Evolutionary conservation across 1,284 basidiomycete species (phyloP).

Genomic region (Puccinia novopanici): DNA sequence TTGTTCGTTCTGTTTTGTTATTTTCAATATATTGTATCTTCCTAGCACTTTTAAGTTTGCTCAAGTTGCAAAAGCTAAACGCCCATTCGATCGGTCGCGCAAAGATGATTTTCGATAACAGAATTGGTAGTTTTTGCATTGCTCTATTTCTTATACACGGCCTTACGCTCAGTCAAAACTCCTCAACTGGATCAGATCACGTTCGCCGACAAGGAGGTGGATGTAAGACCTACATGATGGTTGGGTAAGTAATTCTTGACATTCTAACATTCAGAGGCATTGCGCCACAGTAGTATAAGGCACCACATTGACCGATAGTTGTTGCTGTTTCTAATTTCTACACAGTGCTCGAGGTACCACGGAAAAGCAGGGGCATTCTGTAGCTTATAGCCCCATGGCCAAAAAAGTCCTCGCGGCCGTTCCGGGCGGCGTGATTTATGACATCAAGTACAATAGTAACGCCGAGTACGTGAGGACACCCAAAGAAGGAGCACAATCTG

Average conservation of each 20-base stretch:
- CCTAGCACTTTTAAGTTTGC: too few relatives aligned
- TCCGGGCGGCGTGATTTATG: slow-evolving; percentile 14
- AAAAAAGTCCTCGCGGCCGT: slow-evolving; percentile 3
- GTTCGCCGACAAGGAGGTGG: neutral
- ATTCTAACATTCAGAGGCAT: neutral
- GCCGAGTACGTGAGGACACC: slow-evolving; percentile 30
- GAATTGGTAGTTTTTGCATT: neutral
- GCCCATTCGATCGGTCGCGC: too few relatives aligned
- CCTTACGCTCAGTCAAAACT: neutral
- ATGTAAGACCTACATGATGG: slow-evolving; percentile 12
- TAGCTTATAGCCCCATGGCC: neutral
- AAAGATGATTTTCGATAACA: neutral
- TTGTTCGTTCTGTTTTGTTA: too few relatives aligned
- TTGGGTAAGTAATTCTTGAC: neutral
- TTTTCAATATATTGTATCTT: too few relatives aligned
- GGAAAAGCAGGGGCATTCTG: neutral
- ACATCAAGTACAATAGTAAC: slow-evolving; percentile 23
- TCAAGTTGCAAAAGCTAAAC: too few relatives aligned
- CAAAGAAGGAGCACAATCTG: slow-evolving; percentile 4
- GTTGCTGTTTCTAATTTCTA: neutral
- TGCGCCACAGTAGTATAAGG: too few relatives aligned
- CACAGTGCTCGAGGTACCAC: slow-evolving; percentile 15
- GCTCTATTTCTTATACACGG: neutral
- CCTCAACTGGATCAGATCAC: neutral
- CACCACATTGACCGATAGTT: neutral